Evolutionary conservation across 164 flowering plant species (phyloP).

Genomic region (Annona squamosa): DNA sequence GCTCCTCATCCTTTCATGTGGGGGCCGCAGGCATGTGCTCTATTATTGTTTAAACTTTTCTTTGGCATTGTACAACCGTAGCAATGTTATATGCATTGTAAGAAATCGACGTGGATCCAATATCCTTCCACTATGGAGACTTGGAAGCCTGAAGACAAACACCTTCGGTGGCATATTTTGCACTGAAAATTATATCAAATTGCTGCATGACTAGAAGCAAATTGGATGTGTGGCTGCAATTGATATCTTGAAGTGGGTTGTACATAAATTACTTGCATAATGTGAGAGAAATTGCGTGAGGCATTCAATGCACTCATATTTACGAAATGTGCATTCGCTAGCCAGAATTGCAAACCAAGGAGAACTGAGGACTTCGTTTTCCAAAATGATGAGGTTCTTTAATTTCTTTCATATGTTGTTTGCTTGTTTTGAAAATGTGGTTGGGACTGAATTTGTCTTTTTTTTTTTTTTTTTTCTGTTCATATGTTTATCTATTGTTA

Average conservation of each 20-base stretch:
- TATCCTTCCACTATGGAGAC: neutral
- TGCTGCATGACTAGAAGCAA: neutral
- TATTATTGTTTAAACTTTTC: neutral
- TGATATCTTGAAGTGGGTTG: neutral
- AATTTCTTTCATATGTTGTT: neutral
- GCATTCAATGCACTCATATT: no score
- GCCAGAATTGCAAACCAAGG: neutral
- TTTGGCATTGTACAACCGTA: neutral
- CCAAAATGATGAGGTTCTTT: neutral
- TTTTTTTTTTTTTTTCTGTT: neutral
- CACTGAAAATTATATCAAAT: neutral
- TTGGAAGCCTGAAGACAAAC: neutral
- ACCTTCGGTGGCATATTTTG: neutral
- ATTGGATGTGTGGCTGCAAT: neutral
- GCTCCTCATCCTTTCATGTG: constrained; percentile 85
- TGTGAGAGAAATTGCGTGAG: neutral
- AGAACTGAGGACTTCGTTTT: neutral
- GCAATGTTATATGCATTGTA: neutral
- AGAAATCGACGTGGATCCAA: neutral
- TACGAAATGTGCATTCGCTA: neutral
- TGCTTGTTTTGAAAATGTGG: neutral
- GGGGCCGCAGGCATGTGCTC: constrained; percentile 72
- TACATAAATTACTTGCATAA: neutral
- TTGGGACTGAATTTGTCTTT: no score
- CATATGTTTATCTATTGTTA: neutral